Evolutionary conservation across 345 rosid genomes (phyloP).

Genomic region (Gossypium turneri): DNA sequence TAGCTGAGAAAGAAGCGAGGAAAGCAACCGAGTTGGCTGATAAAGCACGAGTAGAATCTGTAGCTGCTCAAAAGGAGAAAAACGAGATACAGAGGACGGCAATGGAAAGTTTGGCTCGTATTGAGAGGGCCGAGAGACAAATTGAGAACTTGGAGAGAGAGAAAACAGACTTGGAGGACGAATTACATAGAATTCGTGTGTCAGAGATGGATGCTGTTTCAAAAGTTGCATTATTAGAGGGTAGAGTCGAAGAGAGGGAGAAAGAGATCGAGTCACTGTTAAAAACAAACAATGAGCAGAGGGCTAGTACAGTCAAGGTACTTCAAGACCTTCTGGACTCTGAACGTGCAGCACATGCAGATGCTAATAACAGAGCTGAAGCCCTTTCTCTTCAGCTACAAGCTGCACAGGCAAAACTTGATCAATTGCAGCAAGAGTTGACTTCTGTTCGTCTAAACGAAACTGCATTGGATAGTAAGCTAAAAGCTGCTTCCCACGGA

Average conservation of each 20-base stretch:
- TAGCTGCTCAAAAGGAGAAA: conserved; percentile 73
- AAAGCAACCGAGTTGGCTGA: conserved; percentile 88
- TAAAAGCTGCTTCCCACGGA: conserved; percentile 65
- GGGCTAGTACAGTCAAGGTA: conserved; percentile 70
- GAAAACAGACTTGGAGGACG: conserved; percentile 56
- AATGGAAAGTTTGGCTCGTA: conserved; percentile 81
- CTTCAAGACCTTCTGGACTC: conserved; percentile 77
- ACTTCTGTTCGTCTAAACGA: conserved; percentile 81
- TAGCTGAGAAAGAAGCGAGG: conserved; percentile 83
- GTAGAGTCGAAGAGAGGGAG: conserved; percentile 89
- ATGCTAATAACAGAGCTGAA: conserved; percentile 71
- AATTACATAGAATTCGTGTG: conserved; percentile 48
- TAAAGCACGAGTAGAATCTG: conserved; percentile 80
- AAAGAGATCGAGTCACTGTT: conserved; percentile 82
- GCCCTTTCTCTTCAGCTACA: conserved; percentile 78
- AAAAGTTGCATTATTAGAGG: conserved; percentile 65
- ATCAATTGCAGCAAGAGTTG: conserved; percentile 72
- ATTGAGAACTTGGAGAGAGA: conserved; percentile 77
- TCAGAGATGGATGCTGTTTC: conserved; percentile 74
- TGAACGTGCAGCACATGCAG: conserved; percentile 76
- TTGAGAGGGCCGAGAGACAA: conserved; percentile 79
- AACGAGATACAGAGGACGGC: conserved; percentile 71
- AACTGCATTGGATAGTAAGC: conserved; percentile 75
- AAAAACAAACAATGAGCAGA: conserved; percentile 70
- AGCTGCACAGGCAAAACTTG: conserved; percentile 78